Evolutionary conservation across 148 eudicot species (phyloP).

Genomic region (Heliamphora exappendiculata): DNA sequence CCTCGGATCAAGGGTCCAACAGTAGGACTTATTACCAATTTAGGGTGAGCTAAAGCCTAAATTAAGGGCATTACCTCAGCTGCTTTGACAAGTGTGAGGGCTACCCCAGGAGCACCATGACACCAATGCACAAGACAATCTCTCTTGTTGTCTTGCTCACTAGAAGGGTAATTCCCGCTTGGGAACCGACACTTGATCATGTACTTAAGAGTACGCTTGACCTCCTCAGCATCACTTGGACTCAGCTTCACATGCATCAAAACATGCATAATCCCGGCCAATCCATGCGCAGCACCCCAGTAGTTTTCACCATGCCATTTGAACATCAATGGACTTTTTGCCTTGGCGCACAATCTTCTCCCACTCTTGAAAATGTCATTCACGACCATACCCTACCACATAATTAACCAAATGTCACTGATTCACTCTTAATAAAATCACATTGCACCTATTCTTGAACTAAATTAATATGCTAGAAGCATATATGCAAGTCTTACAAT

Average conservation of each 20-base stretch:
- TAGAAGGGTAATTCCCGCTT: constrained; percentile 42
- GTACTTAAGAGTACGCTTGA: constrained; percentile 44
- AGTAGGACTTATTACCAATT: not conserved
- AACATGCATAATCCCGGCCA: constrained; percentile 58
- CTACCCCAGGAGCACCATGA: constrained; percentile 60
- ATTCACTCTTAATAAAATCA: not conserved
- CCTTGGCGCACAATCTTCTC: constrained; percentile 31
- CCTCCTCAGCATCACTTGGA: constrained; percentile 41
- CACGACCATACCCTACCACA: constrained; percentile 28
- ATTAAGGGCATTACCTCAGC: constrained; percentile 37
- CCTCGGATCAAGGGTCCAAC: not conserved
- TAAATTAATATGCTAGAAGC: not conserved
- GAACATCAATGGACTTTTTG: constrained; percentile 49
- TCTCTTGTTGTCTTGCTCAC: constrained; percentile 25
- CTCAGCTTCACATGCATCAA: constrained; percentile 43
- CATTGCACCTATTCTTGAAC: not conserved
- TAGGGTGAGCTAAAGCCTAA: no score
- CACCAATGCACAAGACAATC: constrained; percentile 62
- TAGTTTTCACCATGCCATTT: constrained; percentile 43
- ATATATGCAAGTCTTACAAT: constrained; percentile 23
- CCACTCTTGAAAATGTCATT: constrained; percentile 39
- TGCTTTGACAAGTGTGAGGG: constrained; percentile 49
- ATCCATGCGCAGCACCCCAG: constrained; percentile 70
- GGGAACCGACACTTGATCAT: constrained; percentile 39
- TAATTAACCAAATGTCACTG: no score